Conservation (phyloP, 768 basidiomycete genomes). For the Leccinellum luteum region DNA sequence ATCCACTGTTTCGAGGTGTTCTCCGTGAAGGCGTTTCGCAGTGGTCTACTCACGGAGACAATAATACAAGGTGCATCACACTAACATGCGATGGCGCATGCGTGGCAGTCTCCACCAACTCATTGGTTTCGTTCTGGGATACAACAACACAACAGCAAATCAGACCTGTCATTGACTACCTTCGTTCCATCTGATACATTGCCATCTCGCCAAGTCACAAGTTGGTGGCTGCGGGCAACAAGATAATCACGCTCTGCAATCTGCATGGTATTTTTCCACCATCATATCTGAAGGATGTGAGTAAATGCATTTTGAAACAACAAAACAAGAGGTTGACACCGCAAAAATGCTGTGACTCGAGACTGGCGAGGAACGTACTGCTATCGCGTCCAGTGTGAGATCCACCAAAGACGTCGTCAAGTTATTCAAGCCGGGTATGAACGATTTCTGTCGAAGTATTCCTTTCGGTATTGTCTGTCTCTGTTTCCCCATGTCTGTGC, state of each 20-base stretch:
- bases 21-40: not conserved
- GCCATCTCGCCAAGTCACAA: not conserved
- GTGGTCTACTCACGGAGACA: not conserved
- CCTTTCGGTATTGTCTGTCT: not conserved
- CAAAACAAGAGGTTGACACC: too few species aligned
- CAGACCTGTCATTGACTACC: not conserved
- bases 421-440: not conserved
- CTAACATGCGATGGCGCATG: not conserved
- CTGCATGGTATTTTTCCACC: not conserved
- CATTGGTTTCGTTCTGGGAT: not conserved
- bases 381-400: not conserved
- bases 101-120: not conserved
- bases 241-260: not conserved
- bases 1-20: not conserved
- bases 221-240: not conserved
- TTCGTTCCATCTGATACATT: not conserved
- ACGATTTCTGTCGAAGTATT: not conserved
- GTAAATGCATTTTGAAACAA: not conserved
- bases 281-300: not conserved
- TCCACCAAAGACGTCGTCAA: not conserved
- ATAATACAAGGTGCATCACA: not conserved
- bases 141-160: not conserved
- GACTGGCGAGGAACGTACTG: not conserved
- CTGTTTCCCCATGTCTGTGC: not conserved
- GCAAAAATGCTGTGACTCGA: too few species aligned